Evolutionary conservation across 1,284 basidiomycete species (phyloP), one percentile per base, ranked within the genome.

Genomic region (Takashimella koratensis): DNA sequence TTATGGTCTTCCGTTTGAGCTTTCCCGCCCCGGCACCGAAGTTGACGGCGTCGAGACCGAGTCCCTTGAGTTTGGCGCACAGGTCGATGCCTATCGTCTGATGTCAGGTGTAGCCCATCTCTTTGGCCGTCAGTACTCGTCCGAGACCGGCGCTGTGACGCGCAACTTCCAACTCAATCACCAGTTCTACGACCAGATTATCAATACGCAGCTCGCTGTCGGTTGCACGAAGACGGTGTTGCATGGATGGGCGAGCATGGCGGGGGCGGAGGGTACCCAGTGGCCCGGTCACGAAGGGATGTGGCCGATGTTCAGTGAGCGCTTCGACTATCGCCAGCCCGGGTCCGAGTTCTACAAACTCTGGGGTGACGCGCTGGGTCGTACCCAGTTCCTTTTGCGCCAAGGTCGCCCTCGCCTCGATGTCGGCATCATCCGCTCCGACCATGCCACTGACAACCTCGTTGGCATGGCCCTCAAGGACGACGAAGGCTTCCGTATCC

Each of bases 201-300:
- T 43, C 42, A 43, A 43, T 8, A 43, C 42, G 8, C 42, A 43
- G 42, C 42, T 43, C 8, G n/a, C 10, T 21, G 42, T 21, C 20
- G 42, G 42, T 8, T 10, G n/a, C 20, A 43, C 42, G n/a, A 43
- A 43, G 42, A 10, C 10, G 8, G 42, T 43, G n/a, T 43, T 43
- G 42, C 42, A 43, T 20, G 42, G 42, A n/a, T 43, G 42, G 42
- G 42, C 42, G 42, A 10, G 10, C 8, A 43, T 43, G 42, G 42
- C 42, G 8, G 42, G 42, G 8, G 42, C 11, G 10, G 10, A 8
- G 22, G 42, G 42, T n/a, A 43, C 42, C 42, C n/a, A 10, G 8
- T 43, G 42, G 42, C 42, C 42, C 8, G 42, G 42, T 10, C 42
- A 43, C 20, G 42, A 43, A 43, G 42, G 42, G n/a, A 43, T 43